Evolutionary conservation across 2,329 filamentous ascomycete species (phyloP), one percentile per base, ranked within the genome.

Genomic region (Microsporum audouinii): DNA sequence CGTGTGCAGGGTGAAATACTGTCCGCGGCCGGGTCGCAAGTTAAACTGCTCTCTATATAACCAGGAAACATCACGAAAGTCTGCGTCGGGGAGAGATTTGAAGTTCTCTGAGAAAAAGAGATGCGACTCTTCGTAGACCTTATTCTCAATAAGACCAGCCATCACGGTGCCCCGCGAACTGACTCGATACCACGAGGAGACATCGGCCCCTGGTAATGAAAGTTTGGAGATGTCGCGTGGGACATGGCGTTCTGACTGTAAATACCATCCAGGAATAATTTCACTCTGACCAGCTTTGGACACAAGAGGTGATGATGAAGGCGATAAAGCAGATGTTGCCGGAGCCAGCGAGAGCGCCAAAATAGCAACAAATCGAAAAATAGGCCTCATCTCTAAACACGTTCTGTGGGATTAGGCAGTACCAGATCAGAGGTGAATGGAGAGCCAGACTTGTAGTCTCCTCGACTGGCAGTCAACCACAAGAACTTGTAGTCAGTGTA

Each of bases 101-200:
- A 83, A 71, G 62, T 80, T 79, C 29, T 80, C 71, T 0, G 81
- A 84, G 68, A 78, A 84, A 70, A 84, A 86, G 0, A 86, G 68
- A 0, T 80, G 70, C 0, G 71, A 70, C 53, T 85, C 82, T 27
- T 77, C 74, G 70, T 82, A 83, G 10, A 80, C 71, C 1, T 76
- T 76, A 4, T 76, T 78, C 6, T 78, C 72, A n/a, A 86, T 68
- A 2, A 86, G 71, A 33, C 82, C 81, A 0, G 77, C 80, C 78
- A 85, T 81, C 1, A 85, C 71, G 0, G 83, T 85, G 62, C 77
- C 80, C 12, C 76, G 76, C 0, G 81, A 74, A 4, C 75, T 68
- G 41, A 81, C 72, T 8, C 77, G 76, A 64, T 82, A 71, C 83
- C 83, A 85, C 55, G 73, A 72, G 0, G 76, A 75, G 0, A 77